Base-by-base conservation (phyloP, 306 rosid genomes). In the Chamaecrista fasciculata region DNA sequence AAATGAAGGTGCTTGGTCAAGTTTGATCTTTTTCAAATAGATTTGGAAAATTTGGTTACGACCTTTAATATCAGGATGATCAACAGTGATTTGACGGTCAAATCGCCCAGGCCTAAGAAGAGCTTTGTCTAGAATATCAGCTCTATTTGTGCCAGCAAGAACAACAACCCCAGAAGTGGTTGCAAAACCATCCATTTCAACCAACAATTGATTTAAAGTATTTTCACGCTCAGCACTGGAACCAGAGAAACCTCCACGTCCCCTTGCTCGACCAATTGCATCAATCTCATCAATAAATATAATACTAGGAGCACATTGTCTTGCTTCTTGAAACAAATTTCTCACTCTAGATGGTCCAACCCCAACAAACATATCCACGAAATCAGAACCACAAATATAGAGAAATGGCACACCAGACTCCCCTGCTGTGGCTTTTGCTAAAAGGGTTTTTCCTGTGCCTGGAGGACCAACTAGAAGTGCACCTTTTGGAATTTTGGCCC, bases 121-220 rank as follows among this genome's bases (percentile, higher is more conserved):
- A 62, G 97, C 98, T 82, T 88, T 90, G 82, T 94, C 98, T 72
- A 94, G 80, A 60, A 94, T 91, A 82, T 94, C 98, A 73, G 97
- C 95, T 67, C 98, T 86, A 81, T 94, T 94, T 64, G 98, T 94
- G 60, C 98, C 98, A 73, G 98, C 98, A 76, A 94, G 91, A 29
- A 94, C 97, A 82, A 94, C 97, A 61, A 94, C 96, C 8, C 98
- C 98, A 76, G 98, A 3, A 15, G 97, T 90, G 50, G 98, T 88
- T 78, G 85, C 97, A 80, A 94, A 94, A 42, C 98, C 98, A 79
- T 94, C 98, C 98, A 94, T 94, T 74, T 94, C 98, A 20, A 94
- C 98, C 83, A 94, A 76, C 85, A 94, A 81, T 52, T 94, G 98
- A 85, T 94, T 94, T 67, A 94, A 81, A 24, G 98, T 94, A 79